Percentiles rank a stretch among this genome's conserved stretches.
Evolutionary conservation across 2,329 filamentous ascomycete genomes (phyloP).

Genomic region (Fusarium sarcochroum): DNA sequence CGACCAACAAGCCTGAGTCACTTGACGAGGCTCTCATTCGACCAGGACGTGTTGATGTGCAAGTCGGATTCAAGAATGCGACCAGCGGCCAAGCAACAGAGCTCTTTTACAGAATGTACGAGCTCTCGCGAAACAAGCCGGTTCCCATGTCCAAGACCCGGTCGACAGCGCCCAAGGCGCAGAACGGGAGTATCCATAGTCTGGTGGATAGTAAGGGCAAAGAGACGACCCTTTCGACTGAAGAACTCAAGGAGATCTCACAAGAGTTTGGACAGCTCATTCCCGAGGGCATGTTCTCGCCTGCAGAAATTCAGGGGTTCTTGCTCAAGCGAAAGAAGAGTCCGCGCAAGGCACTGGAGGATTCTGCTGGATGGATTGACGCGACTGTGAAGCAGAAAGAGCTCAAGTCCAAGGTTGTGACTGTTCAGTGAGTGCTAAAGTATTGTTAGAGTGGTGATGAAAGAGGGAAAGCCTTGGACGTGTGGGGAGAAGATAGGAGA

Average conservation of each 20-base stretch:
- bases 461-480: too few relatives aligned
- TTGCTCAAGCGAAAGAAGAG: slow-evolving; percentile 73
- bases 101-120: slow-evolving; percentile 74
- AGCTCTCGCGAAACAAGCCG: slow-evolving; percentile 52
- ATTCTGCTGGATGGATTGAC: slow-evolving; percentile 68
- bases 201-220: slow-evolving; percentile 9
- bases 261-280: slow-evolving; percentile 66
- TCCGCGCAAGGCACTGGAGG: slow-evolving; percentile 67
- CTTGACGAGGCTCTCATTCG: slow-evolving; percentile 82
- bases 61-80: slow-evolving; percentile 74
- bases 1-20: slow-evolving; percentile 80
- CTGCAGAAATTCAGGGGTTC: slow-evolving; percentile 76
- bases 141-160: slow-evolving; percentile 19
- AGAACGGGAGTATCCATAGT: slow-evolving; percentile 24
- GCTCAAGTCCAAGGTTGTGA: slow-evolving; percentile 62
- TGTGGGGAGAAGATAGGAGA: not conserved
- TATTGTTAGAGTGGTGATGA: not conserved
- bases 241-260: slow-evolving; percentile 63
- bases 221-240: slow-evolving; percentile 49
- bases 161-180: slow-evolving; percentile 1
- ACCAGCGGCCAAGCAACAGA: slow-evolving; percentile 69
- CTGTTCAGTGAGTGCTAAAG: slow-evolving; percentile 58
- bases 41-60: slow-evolving; percentile 79
- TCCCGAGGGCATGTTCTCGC: slow-evolving; percentile 66
- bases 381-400: slow-evolving; percentile 66